phyloP scores from a whole-genome alignment of 2,329 filamentous ascomycete genomes.

The Exophiala xenobiotica region DNA sequence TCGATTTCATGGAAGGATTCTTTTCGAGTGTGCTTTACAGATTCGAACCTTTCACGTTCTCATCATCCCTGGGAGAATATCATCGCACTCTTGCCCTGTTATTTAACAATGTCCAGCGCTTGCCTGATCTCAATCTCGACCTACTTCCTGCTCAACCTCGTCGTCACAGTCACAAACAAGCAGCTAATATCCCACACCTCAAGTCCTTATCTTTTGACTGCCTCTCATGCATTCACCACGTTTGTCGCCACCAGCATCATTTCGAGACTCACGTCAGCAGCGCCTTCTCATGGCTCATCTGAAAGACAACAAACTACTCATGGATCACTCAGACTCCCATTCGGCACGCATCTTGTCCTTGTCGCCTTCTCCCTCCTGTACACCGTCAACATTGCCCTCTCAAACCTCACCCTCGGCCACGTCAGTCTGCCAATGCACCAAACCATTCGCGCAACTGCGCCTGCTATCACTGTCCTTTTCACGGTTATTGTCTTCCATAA shows the following conservation, averaged over 20 bases:
- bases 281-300: background rate
- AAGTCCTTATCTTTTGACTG: conserved; percentile 18
- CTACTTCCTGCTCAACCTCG: conserved; percentile 20
- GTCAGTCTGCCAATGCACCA: conserved; percentile 22
- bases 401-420: conserved; percentile 18
- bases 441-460: conserved; percentile 19
- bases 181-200: conserved; percentile 5
- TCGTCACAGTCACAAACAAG: conserved; percentile 21
- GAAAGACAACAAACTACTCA: no score
- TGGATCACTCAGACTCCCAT: background rate
- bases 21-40: no score
- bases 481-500: background rate
- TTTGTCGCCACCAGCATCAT: conserved; percentile 3
- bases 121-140: conserved; percentile 3
- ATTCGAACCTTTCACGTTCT: no score
- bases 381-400: conserved; percentile 21
- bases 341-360: conserved; percentile 6
- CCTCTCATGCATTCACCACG: conserved; percentile 14
- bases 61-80: no score
- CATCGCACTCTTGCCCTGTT: no score
- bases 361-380: conserved; percentile 19
- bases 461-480: conserved; percentile 16
- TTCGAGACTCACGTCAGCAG: background rate
- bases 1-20: no score
- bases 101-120: background rate